Conservation (phyloP, 78 protist species). For the Isochrysis galbana region DNA sequence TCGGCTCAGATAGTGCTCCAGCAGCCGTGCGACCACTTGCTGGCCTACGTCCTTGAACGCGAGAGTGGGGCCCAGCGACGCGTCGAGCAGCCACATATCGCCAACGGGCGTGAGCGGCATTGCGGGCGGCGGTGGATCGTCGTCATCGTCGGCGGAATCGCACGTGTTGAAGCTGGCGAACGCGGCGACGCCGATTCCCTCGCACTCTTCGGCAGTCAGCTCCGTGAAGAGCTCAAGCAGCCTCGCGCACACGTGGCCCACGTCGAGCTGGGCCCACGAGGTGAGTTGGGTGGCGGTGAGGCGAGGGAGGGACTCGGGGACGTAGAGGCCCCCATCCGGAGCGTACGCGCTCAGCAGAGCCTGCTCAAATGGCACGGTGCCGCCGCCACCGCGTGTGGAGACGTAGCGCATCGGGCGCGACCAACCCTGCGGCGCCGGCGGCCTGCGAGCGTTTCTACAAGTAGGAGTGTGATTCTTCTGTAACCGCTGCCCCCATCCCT, state of each 20-base stretch:
- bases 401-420: neutral
- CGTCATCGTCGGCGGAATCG: too few relatives aligned
- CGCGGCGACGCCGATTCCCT: neutral
- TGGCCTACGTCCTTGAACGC: slow-evolving; percentile 52
- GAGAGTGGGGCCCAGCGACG: slow-evolving; percentile 46
- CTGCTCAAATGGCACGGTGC: neutral
- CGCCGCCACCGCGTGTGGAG: neutral
- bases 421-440: too few relatives aligned
- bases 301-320: neutral
- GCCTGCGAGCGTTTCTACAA: too few relatives aligned
- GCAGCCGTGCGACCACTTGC: slow-evolving; percentile 41
- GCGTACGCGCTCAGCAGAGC: neutral
- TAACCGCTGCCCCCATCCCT: too few relatives aligned
- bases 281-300: neutral
- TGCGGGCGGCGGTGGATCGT: too few relatives aligned
- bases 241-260: too few relatives aligned
- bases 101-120: neutral
- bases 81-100: neutral
- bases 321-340: neutral
- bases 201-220: neutral
- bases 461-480: too few relatives aligned
- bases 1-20: neutral
- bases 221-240: neutral
- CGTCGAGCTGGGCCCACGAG: too few relatives aligned
- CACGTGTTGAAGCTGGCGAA: neutral